phyloP scores from a whole-genome alignment of 1,139 yeast species.

The Blastobotrys serpentis region DNA sequence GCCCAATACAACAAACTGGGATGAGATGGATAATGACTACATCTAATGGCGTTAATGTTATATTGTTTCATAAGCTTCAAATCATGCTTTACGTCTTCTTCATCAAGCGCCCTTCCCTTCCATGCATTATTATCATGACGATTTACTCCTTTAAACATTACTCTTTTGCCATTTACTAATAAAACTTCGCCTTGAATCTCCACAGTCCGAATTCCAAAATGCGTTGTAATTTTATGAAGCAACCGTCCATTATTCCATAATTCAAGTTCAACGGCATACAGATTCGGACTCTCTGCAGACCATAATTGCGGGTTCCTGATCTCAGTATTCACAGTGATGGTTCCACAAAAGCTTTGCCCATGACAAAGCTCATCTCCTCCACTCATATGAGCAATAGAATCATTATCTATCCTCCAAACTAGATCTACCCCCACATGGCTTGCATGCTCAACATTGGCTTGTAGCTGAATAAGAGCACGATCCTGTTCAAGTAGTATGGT shows the following conservation, averaged over 20 bases:
- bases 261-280: constrained; percentile 32
- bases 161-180: constrained; percentile 35
- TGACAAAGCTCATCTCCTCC: constrained; percentile 10
- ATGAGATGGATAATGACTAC: constrained; percentile 41
- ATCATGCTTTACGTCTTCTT: constrained; percentile 37
- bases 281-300: constrained; percentile 41
- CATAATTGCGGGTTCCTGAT: constrained; percentile 32
- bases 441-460: constrained; percentile 8
- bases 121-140: constrained; percentile 41
- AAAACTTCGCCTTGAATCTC: constrained; percentile 36
- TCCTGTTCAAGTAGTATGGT: constrained; percentile 16
- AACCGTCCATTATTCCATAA: constrained; percentile 20
- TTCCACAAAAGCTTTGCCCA: background rate
- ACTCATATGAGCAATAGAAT: constrained; percentile 3
- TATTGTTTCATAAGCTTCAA: constrained; percentile 38
- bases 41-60: constrained; percentile 41
- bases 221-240: constrained; percentile 29
- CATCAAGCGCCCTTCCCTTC: constrained; percentile 40
- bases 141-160: constrained; percentile 38
- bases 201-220: constrained; percentile 39
- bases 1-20: constrained; percentile 29
- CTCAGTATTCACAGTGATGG: constrained; percentile 1
- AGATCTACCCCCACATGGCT: constrained; percentile 11
- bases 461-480: constrained; percentile 15
- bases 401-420: background rate